Evolutionary conservation across 805 yeast genomes (phyloP), one percentile per base, ranked within the genome.

Genomic region (Zygosaccharomyces kombuchaensis): DNA sequence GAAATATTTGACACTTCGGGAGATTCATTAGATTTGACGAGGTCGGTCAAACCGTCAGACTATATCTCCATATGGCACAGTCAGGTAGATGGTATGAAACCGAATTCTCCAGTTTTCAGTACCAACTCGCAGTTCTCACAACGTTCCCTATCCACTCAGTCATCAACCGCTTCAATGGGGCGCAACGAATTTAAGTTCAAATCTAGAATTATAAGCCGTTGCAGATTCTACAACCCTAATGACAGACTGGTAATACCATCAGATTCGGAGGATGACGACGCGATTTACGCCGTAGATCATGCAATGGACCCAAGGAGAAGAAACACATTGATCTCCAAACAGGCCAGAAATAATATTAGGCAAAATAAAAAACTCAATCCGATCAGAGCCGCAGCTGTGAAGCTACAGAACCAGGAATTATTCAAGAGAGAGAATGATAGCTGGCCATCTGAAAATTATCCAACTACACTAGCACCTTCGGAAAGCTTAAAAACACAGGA

Each of bases 1-100:
- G 58, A 55, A 22, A 55, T 54, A 8, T 44, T 39, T 25, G 65
- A 60, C 25, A 50, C 55, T 6, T 61, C 66, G 2, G 41, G 51
- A 13, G 65, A 57, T 9, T 55, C 58, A 2, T 45, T 54, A 10
- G 58, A 57, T 30, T 32, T 55, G 2, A 47, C 54, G n/a, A 40
- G 44, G 21, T 27, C 52, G 1, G 45, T 35, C 12, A 50, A 55
- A 29, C 57, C 60, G 2, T 50, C 50, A 4, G 55, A 55, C 39
- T 64, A 60, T 41, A 43, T 64, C 12, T 53, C 60, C 3, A 61
- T 64, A 4, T 64, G 68, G 68, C 67, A 61, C 44, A 48, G 45
- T 9, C 68, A 64, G 39, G 63, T 61, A 38, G 44, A 44, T n/a
- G 36, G 21, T 12, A 50, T 40, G 17, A 50, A 50, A 12, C 25